phyloP scores from a whole-genome alignment of 1,284 basidiomycete species.

The Ustilago loliicola region DNA sequence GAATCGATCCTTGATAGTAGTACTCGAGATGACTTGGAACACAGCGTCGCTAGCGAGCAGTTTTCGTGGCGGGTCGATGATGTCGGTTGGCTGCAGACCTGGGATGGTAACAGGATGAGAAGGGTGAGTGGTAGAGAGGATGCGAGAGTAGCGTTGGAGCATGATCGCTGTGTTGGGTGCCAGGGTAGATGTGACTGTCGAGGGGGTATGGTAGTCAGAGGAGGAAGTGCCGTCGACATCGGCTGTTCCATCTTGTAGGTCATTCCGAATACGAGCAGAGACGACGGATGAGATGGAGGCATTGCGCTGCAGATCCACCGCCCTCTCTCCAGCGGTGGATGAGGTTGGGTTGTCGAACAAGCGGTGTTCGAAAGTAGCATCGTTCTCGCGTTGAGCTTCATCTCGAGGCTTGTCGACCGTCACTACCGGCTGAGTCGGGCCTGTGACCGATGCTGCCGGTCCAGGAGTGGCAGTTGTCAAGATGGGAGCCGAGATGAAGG shows the following conservation, averaged over 20 bases:
- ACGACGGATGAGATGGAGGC: constrained; percentile 39
- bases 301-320: constrained; percentile 36
- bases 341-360: constrained; percentile 19
- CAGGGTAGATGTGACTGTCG: constrained; percentile 19
- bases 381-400: constrained; percentile 1
- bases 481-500: constrained; percentile 48
- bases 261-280: constrained; percentile 33
- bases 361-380: constrained; percentile 39
- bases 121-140: constrained; percentile 35
- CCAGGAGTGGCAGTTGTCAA: constrained; percentile 24
- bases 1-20: constrained; percentile 95
- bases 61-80: constrained; percentile 83
- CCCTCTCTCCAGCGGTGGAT: neutral
- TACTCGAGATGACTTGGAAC: constrained; percentile 90
- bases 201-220: constrained; percentile 12
- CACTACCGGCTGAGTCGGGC: constrained; percentile 23
- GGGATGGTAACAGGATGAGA: constrained; percentile 17
- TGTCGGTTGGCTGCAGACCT: constrained; percentile 46
- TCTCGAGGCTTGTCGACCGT: constrained; percentile 12
- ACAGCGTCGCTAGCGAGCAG: constrained; percentile 86
- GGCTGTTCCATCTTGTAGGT: constrained; percentile 47
- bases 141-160: constrained; percentile 61
- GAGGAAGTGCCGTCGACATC: constrained; percentile 26
- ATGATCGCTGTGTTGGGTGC: constrained; percentile 55
- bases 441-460: constrained; percentile 10